A percentile compares a stretch with the other conserved stretches of the same genome.
These are phyloP conservation scores for Glaciozyma antarctica DNA, from an alignment of 768 basidiomycete genomes.

Conservation along the genomic window DNA sequence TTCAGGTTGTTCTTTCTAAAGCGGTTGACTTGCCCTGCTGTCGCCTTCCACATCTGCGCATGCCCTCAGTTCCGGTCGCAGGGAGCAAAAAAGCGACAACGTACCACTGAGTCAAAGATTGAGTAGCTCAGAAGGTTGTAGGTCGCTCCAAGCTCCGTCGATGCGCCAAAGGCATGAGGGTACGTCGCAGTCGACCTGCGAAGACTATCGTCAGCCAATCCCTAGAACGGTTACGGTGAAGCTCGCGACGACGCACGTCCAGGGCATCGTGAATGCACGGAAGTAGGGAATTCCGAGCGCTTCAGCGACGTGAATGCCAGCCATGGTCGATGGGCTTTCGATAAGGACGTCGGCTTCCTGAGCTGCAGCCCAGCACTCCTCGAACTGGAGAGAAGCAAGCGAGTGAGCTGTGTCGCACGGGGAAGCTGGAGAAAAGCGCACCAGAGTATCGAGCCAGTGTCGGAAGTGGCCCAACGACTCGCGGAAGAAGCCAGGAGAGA, in stretches of 20 bases:
- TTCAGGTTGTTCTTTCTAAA: conserved; percentile 71
- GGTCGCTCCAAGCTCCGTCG: conserved; percentile 83
- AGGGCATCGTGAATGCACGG: conserved; percentile 85
- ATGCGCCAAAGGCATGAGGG: conserved; percentile 57
- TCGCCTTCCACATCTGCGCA: conserved; percentile 41
- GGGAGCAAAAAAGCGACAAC: conserved; percentile 46
- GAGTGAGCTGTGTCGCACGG: not conserved
- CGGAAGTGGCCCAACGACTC: conserved; percentile 58
- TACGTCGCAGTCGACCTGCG: conserved; percentile 54
- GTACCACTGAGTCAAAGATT: conserved; percentile 94
- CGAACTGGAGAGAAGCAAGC: not conserved
- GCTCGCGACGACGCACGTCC: conserved; percentile 47
- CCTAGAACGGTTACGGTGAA: no score
- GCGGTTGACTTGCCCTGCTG: conserved; percentile 77
- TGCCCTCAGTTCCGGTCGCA: not conserved
- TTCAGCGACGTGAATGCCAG: conserved; percentile 91
- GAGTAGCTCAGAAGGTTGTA: conserved; percentile 97
- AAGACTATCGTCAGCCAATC: no score
- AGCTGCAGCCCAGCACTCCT: conserved; percentile 49
- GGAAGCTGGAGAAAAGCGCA: not conserved
- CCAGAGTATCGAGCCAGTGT: conserved; percentile 87
- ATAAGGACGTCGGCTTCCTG: conserved; percentile 84
- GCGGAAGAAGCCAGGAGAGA: conserved; percentile 9
- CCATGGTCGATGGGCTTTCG: conserved; percentile 95
- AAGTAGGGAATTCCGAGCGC: conserved; percentile 86